Evolutionary conservation across 2,329 filamentous ascomycete species (phyloP).

Genomic region (Fusarium metavorans): DNA sequence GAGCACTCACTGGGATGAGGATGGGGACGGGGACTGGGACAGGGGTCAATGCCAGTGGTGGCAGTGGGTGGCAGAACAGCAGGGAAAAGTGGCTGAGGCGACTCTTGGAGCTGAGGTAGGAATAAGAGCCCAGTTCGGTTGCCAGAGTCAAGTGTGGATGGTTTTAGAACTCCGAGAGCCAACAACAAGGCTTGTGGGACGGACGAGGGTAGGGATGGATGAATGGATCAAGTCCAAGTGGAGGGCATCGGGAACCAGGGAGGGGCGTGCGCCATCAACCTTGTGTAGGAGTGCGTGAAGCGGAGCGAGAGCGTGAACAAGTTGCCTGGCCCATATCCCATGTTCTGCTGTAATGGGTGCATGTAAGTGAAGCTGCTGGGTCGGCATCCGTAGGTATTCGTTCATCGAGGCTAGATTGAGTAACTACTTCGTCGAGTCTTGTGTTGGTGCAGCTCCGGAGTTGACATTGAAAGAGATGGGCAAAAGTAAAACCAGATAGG

Average conservation of each 20-base stretch:
- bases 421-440: background rate
- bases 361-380: slow-evolving; percentile 4
- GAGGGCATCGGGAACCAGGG: slow-evolving; percentile 40
- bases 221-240: slow-evolving; percentile 41
- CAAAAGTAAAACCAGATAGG: slow-evolving; percentile 1
- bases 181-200: slow-evolving; percentile 41
- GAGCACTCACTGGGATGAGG: slow-evolving; percentile 20
- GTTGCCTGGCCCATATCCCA: slow-evolving; percentile 10
- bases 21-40: slow-evolving; percentile 18
- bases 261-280: slow-evolving; percentile 33
- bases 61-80: slow-evolving; percentile 17
- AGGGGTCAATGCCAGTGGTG: slow-evolving; percentile 13
- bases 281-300: slow-evolving; percentile 12
- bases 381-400: background rate
- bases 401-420: background rate
- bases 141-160: slow-evolving; percentile 29
- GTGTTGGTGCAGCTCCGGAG: background rate
- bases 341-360: slow-evolving; percentile 2
- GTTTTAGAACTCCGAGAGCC: slow-evolving; percentile 31
- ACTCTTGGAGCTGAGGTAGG: slow-evolving; percentile 18
- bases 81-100: slow-evolving; percentile 36
- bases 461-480: background rate
- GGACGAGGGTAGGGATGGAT: slow-evolving; percentile 33
- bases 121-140: slow-evolving; percentile 9
- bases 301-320: slow-evolving; percentile 1